Evolutionary conservation across 129 eudicot species (phyloP).

Genomic region (Logfia minima): DNA sequence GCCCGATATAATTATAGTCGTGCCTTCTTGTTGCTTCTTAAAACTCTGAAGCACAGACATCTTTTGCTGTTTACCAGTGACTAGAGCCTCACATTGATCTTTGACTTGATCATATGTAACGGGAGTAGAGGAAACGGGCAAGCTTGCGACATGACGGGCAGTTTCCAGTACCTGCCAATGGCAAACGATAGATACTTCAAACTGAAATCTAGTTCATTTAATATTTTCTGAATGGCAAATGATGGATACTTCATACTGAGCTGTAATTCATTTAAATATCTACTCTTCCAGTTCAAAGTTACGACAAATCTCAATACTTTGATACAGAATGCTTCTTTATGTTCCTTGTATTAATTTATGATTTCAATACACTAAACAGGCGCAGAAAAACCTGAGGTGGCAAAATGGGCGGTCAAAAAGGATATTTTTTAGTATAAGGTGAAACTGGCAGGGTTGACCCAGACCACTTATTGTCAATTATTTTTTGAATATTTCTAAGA

Average conservation of each 20-base stretch:
- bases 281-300: neutral
- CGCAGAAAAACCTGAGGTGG: neutral
- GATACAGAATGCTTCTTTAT: neutral
- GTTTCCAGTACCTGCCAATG: slow-evolving; percentile 66
- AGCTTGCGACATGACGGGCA: slow-evolving; percentile 78
- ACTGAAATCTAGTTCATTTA: neutral
- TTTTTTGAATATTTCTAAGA: too few species aligned
- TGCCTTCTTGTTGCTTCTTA: slow-evolving; percentile 58
- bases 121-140: slow-evolving; percentile 52
- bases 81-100: slow-evolving; percentile 78
- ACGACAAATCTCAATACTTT: neutral
- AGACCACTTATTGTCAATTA: too few species aligned
- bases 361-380: neutral
- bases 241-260: neutral
- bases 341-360: neutral
- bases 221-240: too few species aligned
- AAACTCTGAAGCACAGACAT: slow-evolving; percentile 74
- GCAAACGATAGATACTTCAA: slow-evolving; percentile 2
- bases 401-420: neutral
- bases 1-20: slow-evolving; percentile 35
- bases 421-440: too few species aligned
- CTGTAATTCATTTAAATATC: neutral
- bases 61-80: slow-evolving; percentile 68
- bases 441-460: too few species aligned
- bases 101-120: slow-evolving; percentile 68